phyloP scores from a whole-genome alignment of 352 stramenopile genomes.

The Pythium pyrilobum region DNA sequence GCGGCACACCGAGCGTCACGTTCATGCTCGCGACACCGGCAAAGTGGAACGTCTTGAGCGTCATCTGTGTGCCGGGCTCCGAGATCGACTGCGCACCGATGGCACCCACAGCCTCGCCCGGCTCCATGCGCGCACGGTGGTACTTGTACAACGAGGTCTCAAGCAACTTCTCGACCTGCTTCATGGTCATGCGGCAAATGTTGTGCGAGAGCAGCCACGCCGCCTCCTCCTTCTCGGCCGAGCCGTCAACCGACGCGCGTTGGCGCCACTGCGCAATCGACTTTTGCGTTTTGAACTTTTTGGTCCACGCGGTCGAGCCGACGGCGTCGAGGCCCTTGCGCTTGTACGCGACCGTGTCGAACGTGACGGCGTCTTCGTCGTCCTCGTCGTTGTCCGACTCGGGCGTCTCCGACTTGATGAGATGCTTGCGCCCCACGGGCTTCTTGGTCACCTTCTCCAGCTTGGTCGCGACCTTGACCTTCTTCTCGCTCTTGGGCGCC shows the following conservation, averaged over 20 bases:
- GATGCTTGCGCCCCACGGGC: conserved; percentile 32
- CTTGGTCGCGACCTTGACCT: conserved; percentile 54
- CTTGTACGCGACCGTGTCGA: conserved; percentile 61
- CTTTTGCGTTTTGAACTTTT: conserved; percentile 52
- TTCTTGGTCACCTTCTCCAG: conserved; percentile 57
- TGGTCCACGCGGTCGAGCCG: conserved; percentile 50
- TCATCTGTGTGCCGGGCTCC: conserved; percentile 96
- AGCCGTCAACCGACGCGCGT: conserved; percentile 41
- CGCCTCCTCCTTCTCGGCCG: conserved; percentile 60
- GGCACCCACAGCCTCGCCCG: conserved; percentile 96
- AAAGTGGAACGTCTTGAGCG: conserved; percentile 99
- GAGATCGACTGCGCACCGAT: conserved; percentile 97
- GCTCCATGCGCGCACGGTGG: conserved; percentile 86
- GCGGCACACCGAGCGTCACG: conserved; percentile 99
- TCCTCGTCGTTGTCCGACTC: conserved; percentile 31
- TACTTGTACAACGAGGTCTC: conserved; percentile 83
- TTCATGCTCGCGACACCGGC: conserved; percentile 99
- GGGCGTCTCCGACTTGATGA: conserved; percentile 38
- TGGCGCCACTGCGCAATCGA: conserved; percentile 49
- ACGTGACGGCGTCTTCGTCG: conserved; percentile 37
- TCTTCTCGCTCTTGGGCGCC: conserved; percentile 36
- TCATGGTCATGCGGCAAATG: conserved; percentile 85
- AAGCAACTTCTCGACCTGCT: conserved; percentile 74
- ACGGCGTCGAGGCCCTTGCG: conserved; percentile 60
- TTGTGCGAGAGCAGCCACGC: conserved; percentile 87